Percentiles rank a stretch among this genome's conserved stretches.
Evolutionary conservation across 805 yeast genomes (phyloP).

Genomic region (Metschnikowia similis): DNA sequence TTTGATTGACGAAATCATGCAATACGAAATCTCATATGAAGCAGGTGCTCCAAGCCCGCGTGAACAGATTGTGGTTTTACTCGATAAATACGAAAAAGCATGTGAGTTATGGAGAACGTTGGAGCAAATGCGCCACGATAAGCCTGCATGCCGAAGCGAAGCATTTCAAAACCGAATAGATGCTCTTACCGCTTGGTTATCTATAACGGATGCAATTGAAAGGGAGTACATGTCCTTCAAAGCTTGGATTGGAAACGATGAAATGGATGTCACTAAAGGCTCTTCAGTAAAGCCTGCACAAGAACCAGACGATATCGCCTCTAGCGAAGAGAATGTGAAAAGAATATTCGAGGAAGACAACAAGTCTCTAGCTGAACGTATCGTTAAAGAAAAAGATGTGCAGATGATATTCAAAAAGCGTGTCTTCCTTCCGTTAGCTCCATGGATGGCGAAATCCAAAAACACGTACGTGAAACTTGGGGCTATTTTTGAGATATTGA

Average conservation of each 20-base stretch:
- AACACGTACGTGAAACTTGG: slow-evolving; percentile 62
- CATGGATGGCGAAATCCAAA: slow-evolving; percentile 79
- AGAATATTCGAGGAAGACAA: slow-evolving; percentile 53
- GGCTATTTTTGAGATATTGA: slow-evolving; percentile 58
- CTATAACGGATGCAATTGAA: slow-evolving; percentile 65
- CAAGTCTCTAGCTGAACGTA: slow-evolving; percentile 73
- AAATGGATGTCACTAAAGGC: slow-evolving; percentile 55
- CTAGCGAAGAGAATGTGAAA: slow-evolving; percentile 16
- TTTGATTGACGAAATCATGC: slow-evolving; percentile 62
- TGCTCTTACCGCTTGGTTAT: slow-evolving; percentile 80
- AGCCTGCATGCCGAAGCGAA: slow-evolving; percentile 61
- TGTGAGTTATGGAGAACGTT: slow-evolving; percentile 76
- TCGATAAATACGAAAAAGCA: slow-evolving; percentile 60
- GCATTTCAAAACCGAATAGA: slow-evolving; percentile 65
- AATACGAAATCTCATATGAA: slow-evolving; percentile 53
- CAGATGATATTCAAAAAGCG: slow-evolving; percentile 67
- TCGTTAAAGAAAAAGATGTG: slow-evolving; percentile 76
- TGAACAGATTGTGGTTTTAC: slow-evolving; percentile 49
- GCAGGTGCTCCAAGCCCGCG: slow-evolving; percentile 27
- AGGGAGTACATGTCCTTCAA: slow-evolving; percentile 57
- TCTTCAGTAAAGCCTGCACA: slow-evolving; percentile 5
- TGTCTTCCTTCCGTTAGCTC: slow-evolving; percentile 64
- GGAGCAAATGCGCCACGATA: slow-evolving; percentile 73
- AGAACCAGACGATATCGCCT: slow-evolving; percentile 3
- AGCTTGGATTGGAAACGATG: slow-evolving; percentile 82